Percentiles rank a stretch among this genome's conserved stretches.
phyloP scores from a whole-genome alignment of 345 rosid genomes.

The Eucalyptus pauciflora region DNA sequence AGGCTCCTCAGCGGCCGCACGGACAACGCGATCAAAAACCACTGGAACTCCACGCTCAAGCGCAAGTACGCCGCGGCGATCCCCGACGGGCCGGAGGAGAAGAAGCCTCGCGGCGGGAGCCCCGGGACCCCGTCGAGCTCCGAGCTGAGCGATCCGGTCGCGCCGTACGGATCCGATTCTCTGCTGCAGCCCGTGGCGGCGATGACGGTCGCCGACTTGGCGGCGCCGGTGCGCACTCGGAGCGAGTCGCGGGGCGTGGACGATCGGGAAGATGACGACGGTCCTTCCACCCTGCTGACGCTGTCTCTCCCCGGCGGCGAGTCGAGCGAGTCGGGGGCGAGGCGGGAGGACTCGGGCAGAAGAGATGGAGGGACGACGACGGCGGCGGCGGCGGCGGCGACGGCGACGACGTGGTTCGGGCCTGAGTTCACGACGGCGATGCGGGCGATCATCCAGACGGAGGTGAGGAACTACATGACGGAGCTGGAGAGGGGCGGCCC shows the following conservation, averaged over 20 bases:
- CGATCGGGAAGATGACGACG: neutral
- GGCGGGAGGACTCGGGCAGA: neutral
- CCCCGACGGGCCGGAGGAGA: neutral
- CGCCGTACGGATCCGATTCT: neutral
- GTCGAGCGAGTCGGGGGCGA: neutral
- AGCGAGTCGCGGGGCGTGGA: neutral
- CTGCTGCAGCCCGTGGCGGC: neutral
- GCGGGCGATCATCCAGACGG: conserved; percentile 41
- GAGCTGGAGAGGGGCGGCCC: conserved; percentile 14
- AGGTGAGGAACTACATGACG: conserved; percentile 33
- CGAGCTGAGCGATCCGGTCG: neutral
- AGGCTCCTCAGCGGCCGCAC: conserved; percentile 46
- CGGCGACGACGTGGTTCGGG: conserved; percentile 6
- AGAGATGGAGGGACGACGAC: neutral
- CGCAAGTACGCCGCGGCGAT: conserved; percentile 1
- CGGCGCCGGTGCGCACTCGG: neutral
- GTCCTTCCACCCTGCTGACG: conserved; percentile 26
- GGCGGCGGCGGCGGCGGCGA: neutral
- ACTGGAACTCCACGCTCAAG: conserved; percentile 57
- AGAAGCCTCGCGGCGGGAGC: neutral
- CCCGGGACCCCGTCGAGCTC: neutral
- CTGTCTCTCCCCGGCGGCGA: conserved; percentile 25
- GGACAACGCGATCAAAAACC: conserved; percentile 52
- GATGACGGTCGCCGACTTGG: neutral
- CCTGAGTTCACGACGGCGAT: conserved; percentile 22